These are phyloP conservation scores for Podaxis pistillaris DNA, from an alignment of 768 basidiomycete species.

Conservation along the genomic window DNA sequence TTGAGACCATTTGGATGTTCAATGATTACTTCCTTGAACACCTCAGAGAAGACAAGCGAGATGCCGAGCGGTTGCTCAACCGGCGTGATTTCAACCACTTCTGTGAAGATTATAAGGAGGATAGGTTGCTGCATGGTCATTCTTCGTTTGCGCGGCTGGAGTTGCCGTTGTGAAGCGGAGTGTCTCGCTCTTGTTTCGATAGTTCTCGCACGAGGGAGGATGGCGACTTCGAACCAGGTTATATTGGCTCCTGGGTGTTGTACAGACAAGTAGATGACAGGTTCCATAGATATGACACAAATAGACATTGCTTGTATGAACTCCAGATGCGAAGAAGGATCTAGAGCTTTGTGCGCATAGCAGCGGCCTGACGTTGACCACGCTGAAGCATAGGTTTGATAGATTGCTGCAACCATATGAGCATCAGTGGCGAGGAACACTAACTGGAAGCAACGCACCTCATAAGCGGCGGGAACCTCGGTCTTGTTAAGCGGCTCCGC, in stretches of 20 bases:
- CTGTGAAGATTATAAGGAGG: slow-evolving; percentile 6
- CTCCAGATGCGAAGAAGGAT: too few species aligned
- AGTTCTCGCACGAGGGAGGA: not conserved
- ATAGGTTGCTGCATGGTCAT: slow-evolving; percentile 5
- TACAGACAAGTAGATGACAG: not conserved
- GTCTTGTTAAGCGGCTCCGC: slow-evolving; percentile 57
- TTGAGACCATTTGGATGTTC: slow-evolving; percentile 10
- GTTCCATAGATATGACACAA: not conserved
- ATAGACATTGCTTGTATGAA: not conserved
- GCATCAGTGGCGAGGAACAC: not conserved
- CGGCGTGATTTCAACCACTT: slow-evolving; percentile 5
- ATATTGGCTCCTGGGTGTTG: not conserved
- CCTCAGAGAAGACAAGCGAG: not conserved
- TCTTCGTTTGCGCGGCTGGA: not conserved
- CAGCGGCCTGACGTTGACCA: slow-evolving; percentile 36
- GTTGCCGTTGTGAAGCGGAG: slow-evolving; percentile 1
- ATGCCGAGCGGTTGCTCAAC: slow-evolving; percentile 1
- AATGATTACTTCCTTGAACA: slow-evolving; percentile 8
- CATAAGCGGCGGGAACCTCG: slow-evolving; percentile 54
- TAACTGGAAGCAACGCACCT: slow-evolving; percentile 32
- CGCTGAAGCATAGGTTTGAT: slow-evolving; percentile 53
- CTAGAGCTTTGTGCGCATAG: slow-evolving; percentile 4
- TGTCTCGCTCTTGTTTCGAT: not conserved
- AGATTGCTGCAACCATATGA: slow-evolving; percentile 31
- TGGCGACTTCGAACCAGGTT: not conserved